Conservation (phyloP, 1,284 basidiomycete species). For the Taiwanofungus camphoratus region DNA sequence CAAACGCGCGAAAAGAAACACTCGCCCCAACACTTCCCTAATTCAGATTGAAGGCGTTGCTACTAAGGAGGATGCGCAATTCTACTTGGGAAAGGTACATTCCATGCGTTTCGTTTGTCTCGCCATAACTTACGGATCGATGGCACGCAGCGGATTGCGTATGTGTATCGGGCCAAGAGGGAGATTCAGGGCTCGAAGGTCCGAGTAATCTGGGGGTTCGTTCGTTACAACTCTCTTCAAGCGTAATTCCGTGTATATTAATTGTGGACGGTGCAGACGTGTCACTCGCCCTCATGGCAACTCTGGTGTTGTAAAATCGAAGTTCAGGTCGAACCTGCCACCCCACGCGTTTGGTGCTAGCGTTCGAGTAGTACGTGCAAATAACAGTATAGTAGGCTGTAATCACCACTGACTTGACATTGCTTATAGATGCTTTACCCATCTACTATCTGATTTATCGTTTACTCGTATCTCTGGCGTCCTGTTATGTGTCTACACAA, state of each 20-base stretch:
- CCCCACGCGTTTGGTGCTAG: constrained; percentile 93
- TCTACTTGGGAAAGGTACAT: constrained; percentile 97
- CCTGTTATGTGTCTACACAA: constrained; percentile 25
- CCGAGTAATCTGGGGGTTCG: constrained; percentile 95
- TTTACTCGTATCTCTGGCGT: constrained; percentile 23
- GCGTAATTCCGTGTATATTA: neutral
- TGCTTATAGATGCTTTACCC: constrained; percentile 45
- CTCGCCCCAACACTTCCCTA: constrained; percentile 91
- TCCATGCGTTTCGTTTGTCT: neutral
- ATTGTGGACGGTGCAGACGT: constrained; percentile 44
- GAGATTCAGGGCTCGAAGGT: constrained; percentile 90
- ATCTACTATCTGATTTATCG: constrained; percentile 40
- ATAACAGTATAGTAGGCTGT: constrained; percentile 11
- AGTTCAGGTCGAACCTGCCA: constrained; percentile 96
- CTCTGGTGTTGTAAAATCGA: constrained; percentile 95
- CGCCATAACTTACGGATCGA: neutral
- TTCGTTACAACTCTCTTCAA: constrained; percentile 9
- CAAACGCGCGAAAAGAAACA: constrained; percentile 98
- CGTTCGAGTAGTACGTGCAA: constrained; percentile 87
- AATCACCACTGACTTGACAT: constrained; percentile 1
- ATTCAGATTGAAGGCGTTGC: constrained; percentile 97
- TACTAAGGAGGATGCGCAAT: constrained; percentile 91
- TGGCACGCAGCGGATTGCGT: constrained; percentile 79
- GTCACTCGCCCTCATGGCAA: constrained; percentile 92
- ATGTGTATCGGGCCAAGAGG: constrained; percentile 95